Evolutionary conservation across 345 rosid species (phyloP).

Genomic region (Moricandia arvensis): DNA sequence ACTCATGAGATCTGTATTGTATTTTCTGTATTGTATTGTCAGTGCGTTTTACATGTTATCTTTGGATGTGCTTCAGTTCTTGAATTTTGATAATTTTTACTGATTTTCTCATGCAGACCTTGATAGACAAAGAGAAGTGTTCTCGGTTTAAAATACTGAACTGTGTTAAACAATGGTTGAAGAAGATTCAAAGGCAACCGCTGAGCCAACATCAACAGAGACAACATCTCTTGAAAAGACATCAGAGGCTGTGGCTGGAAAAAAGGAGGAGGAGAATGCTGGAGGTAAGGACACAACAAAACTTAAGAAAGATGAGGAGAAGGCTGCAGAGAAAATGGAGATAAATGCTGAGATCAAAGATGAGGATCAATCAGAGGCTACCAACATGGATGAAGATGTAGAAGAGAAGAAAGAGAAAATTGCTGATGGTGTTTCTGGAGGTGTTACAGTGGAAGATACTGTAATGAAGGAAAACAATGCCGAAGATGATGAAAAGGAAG

Average conservation of each 20-base stretch:
- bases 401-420: constrained; percentile 24
- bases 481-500: constrained; percentile 20
- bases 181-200: constrained; percentile 49
- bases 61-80: neutral
- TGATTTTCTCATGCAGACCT: constrained; percentile 32
- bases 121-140: neutral
- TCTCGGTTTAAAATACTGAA: too few species aligned
- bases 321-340: constrained; percentile 26
- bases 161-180: constrained; percentile 49
- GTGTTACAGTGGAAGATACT: neutral
- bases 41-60: neutral
- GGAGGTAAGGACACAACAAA: constrained; percentile 19
- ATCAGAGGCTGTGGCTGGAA: constrained; percentile 32
- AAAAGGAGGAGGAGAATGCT: constrained; percentile 11
- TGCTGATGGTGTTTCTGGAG: constrained; percentile 38
- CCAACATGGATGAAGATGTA: constrained; percentile 17
- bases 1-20: neutral
- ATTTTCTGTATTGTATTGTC: neutral
- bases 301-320: constrained; percentile 4
- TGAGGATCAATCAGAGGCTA: constrained; percentile 12
- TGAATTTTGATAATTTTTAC: neutral
- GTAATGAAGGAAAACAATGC: constrained; percentile 12
- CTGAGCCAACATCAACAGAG: too few species aligned
- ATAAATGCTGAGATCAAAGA: constrained; percentile 24
- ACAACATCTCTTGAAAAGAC: constrained; percentile 37